A percentile compares a stretch with the other conserved stretches of the same genome.
These are phyloP conservation scores for Glycine tomentella DNA, from an alignment of 306 rosid genomes.

Conservation along the genomic window DNA sequence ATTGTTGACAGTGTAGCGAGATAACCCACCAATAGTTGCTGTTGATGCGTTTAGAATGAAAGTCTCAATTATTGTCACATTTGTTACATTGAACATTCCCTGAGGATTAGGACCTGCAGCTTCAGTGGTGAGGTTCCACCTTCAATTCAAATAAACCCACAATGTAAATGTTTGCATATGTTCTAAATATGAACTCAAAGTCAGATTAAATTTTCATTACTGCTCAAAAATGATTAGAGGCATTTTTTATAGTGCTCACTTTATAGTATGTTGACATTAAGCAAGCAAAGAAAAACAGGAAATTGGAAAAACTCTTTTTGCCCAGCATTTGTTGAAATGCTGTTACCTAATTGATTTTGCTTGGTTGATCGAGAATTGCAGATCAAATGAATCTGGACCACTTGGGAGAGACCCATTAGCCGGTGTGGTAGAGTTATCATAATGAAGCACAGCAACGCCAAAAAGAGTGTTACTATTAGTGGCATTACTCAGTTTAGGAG, in stretches of 20 bases:
- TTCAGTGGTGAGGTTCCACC: constrained; percentile 87
- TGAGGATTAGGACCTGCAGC: constrained; percentile 95
- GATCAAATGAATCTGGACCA: constrained; percentile 76
- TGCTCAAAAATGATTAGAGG: constrained; percentile 1
- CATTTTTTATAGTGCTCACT: constrained; percentile 1
- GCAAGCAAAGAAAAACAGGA: background rate
- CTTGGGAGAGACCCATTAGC: constrained; percentile 64
- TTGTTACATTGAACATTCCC: constrained; percentile 76
- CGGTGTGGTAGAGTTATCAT: constrained; percentile 56
- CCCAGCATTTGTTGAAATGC: constrained; percentile 1
- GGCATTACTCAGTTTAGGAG: constrained; percentile 60
- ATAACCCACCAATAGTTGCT: constrained; percentile 39
- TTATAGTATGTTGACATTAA: background rate
- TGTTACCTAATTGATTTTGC: constrained; percentile 75
- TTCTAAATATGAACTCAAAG: background rate
- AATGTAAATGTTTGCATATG: background rate
- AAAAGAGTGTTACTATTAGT: constrained; percentile 45
- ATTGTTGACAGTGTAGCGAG: constrained; percentile 65
- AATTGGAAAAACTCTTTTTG: background rate
- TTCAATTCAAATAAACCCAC: constrained; percentile 37
- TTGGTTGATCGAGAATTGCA: constrained; percentile 67
- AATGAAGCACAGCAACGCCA: constrained; percentile 70
- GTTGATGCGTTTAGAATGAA: constrained; percentile 63
- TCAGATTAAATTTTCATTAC: background rate
- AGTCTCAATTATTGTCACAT: constrained; percentile 70